A percentile compares a stretch with the other conserved stretches of the same genome.
Conservation (phyloP, 2,329 filamentous ascomycete species). For the Mariannaea sp. region DNA sequence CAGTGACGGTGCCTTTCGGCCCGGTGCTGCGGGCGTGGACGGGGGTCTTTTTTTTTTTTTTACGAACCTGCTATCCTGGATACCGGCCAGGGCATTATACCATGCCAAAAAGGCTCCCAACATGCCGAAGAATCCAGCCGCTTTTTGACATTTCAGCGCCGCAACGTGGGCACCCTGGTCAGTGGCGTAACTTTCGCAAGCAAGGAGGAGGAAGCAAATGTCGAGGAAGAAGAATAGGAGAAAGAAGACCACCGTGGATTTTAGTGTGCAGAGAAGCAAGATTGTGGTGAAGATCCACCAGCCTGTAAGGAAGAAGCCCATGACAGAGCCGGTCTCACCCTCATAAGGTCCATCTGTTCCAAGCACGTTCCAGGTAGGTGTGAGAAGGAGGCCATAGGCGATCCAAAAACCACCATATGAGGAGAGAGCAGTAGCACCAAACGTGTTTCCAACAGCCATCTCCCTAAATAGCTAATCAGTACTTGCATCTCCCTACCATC, state of each 20-base stretch:
- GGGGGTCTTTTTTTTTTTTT: too few species aligned
- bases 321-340: constrained; percentile 55
- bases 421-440: constrained; percentile 79
- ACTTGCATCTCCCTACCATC: not conserved
- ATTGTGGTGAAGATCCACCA: constrained; percentile 88
- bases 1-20: not conserved
- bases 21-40: constrained; percentile 6
- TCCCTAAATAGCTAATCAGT: constrained; percentile 61
- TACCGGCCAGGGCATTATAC: constrained; percentile 85
- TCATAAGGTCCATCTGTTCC: constrained; percentile 52
- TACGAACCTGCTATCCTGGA: constrained; percentile 70
- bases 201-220: constrained; percentile 74
- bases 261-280: constrained; percentile 73
- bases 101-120: constrained; percentile 81
- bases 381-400: constrained; percentile 72
- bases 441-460: constrained; percentile 86
- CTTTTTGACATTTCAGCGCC: constrained; percentile 62
- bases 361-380: constrained; percentile 67
- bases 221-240: constrained; percentile 77
- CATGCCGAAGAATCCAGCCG: constrained; percentile 80
- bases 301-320: constrained; percentile 76
- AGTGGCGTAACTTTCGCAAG: constrained; percentile 62
- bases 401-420: constrained; percentile 89
- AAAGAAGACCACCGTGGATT: constrained; percentile 80
- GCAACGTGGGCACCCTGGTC: constrained; percentile 56